Base-by-base conservation (phyloP, 768 basidiomycete genomes). In the Scleroderma bovista region DNA sequence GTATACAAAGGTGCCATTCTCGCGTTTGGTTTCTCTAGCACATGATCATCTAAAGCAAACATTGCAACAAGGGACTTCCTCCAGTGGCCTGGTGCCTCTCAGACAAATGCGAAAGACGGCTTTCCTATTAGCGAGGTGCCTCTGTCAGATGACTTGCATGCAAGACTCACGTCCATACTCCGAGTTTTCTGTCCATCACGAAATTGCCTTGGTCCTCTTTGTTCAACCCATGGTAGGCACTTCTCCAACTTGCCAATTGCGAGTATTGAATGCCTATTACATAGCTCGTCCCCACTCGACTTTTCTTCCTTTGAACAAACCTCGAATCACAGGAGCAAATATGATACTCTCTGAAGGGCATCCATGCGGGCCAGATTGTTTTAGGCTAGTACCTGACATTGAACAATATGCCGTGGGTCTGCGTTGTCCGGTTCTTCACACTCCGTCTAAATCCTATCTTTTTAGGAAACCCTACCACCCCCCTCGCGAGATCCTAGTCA, bases 111-210 rank as follows among this genome's bases (percentile, higher is more conserved):
- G 6, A 52, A 55, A 6, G 44, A 39, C 32, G 46, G 34, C 3
- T 22, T 57, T 2, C 48, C 33, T 13, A 48, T 31, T 3, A 29
- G 33, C 11, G 48, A 48, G 10, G 52, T 61, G 0, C 61, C 69
- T 3, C 31, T 55, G 22, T 42, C 48, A 11, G 46, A 58, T 16
- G 54, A 75, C 53, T 49, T 78, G 9, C 60, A 58, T 23, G 48
- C 54, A 2, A 62, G 69, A 37, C 41, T 79, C 24, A 55, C 60
- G 13, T 63, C 64, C 5, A 64, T 64, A 19, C 51, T 71, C 12
- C 56, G 33, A 10, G 19, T 58, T 4, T 80, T 79, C 45, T 81
- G 79, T 52, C 70, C 73, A 6, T 75, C 70, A 39, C 55, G 75
- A 6, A 72, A 70, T 32, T 81, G 80, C 38, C 43, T 78, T 6